Conservation (phyloP, 805 yeast species). For the Wickerhamiella kazuoi region DNA sequence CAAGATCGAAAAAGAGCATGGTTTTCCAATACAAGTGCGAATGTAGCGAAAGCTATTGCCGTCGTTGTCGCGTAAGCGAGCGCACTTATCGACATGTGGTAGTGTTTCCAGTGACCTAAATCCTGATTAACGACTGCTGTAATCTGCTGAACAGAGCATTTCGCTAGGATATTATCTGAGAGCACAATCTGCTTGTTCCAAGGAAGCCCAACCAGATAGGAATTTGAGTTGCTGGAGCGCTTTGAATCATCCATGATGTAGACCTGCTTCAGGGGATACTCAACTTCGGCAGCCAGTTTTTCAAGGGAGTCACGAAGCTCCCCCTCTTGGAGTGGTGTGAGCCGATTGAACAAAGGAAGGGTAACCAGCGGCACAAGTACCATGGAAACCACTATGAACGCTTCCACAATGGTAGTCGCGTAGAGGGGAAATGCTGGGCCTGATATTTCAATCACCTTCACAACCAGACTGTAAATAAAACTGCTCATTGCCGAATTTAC, state of each 20-base stretch:
- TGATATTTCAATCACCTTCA: conserved; percentile 63
- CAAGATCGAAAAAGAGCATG: conserved; percentile 58
- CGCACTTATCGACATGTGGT: too few relatives aligned
- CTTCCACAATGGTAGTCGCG: conserved; percentile 52
- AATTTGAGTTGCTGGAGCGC: conserved; percentile 91
- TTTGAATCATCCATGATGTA: conserved; percentile 93
- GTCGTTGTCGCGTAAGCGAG: too few relatives aligned
- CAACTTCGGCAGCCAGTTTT: conserved; percentile 50
- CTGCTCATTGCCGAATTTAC: conserved; percentile 45
- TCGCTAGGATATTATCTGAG: conserved; percentile 75
- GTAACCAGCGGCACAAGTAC: conserved; percentile 70
- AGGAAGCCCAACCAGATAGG: conserved; percentile 89
- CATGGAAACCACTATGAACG: conserved; percentile 54
- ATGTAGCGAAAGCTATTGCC: conserved; percentile 55
- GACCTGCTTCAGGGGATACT: conserved; percentile 73
- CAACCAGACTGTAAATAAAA: conserved; percentile 55
- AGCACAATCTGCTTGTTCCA: conserved; percentile 93
- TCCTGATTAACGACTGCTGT: conserved; percentile 97
- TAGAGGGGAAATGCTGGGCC: conserved; percentile 73
- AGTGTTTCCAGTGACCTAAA: conserved; percentile 92
- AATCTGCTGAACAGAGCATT: conserved; percentile 58
- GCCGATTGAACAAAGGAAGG: conserved; percentile 83
- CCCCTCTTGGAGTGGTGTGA: conserved; percentile 79
- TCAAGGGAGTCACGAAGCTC: conserved; percentile 72
- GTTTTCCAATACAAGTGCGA: conserved; percentile 68